A percentile compares a stretch with the other conserved stretches of the same genome.
Conservation (phyloP, 768 basidiomycete genomes). For the Lyophyllum shimeji region DNA sequence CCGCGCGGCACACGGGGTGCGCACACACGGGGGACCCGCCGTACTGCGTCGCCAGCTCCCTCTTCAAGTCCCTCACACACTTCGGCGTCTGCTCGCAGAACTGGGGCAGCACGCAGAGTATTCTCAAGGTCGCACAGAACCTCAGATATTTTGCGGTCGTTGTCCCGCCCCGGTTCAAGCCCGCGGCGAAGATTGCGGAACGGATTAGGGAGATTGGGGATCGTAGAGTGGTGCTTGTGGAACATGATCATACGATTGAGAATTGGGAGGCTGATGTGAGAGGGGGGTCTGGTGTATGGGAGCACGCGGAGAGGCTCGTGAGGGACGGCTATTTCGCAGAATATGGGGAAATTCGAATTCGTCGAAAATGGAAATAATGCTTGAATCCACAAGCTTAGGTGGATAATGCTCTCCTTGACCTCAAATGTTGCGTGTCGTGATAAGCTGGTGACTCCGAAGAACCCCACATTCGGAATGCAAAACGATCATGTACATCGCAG, state of each 20-base stretch:
- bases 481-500: background rate
- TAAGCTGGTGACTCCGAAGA: too few species aligned
- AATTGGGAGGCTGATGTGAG: slow-evolving; percentile 16
- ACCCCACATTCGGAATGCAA: too few species aligned
- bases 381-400: background rate
- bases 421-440: too few species aligned
- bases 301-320: slow-evolving; percentile 18
- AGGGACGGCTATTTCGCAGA: slow-evolving; percentile 18
- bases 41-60: slow-evolving; percentile 1
- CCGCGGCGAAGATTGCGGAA: slow-evolving; percentile 14
- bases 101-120: slow-evolving; percentile 21
- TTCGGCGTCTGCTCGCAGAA: slow-evolving; percentile 22
- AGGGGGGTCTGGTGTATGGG: slow-evolving; percentile 19
- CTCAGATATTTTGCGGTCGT: slow-evolving; percentile 21
- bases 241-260: slow-evolving; percentile 14
- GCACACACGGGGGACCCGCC: slow-evolving; percentile 2
- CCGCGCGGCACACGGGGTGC: slow-evolving; percentile 10
- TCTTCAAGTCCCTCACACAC: slow-evolving; percentile 20
- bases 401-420: background rate
- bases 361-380: slow-evolving; percentile 2
- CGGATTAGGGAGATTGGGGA: slow-evolving; percentile 20
- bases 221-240: slow-evolving; percentile 19
- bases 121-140: slow-evolving; percentile 17
- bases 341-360: slow-evolving; percentile 12
- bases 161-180: slow-evolving; percentile 14